Evolutionary conservation across 352 stramenopile genomes (phyloP).

Genomic region (Phytophthora fragariaefolia): DNA sequence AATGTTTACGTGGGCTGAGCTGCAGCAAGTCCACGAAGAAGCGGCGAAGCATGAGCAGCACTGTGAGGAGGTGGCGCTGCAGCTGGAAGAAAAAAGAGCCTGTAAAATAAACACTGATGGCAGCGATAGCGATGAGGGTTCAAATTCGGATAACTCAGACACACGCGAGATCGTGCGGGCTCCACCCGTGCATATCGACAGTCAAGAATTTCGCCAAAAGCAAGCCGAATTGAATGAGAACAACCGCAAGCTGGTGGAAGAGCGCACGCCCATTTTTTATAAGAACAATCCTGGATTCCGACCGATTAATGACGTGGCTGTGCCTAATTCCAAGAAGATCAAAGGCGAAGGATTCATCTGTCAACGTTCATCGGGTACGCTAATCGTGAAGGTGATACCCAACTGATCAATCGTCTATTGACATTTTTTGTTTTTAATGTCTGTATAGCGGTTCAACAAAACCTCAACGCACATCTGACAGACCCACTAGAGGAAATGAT

Average conservation of each 20-base stretch:
- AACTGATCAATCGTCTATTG: not conserved
- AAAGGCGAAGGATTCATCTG: slow-evolving; percentile 71
- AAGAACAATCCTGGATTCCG: slow-evolving; percentile 75
- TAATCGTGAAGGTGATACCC: not conserved
- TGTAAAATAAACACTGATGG: slow-evolving; percentile 27
- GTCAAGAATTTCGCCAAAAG: slow-evolving; percentile 44
- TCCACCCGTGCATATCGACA: slow-evolving; percentile 42
- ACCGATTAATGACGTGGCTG: slow-evolving; percentile 43
- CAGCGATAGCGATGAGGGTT: slow-evolving; percentile 57
- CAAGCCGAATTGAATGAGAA: slow-evolving; percentile 54
- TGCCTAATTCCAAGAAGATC: slow-evolving; percentile 39
- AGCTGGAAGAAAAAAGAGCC: slow-evolving; percentile 17
- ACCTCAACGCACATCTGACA: slow-evolving; percentile 81
- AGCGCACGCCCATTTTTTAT: slow-evolving; percentile 74
- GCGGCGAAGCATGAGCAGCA: slow-evolving; percentile 36
- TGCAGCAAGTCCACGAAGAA: slow-evolving; percentile 42
- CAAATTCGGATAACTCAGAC: slow-evolving; percentile 44
- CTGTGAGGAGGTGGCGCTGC: slow-evolving; percentile 30
- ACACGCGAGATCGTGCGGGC: slow-evolving; percentile 52
- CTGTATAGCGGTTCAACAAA: slow-evolving; percentile 61
- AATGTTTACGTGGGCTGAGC: slow-evolving; percentile 49
- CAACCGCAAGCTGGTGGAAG: slow-evolving; percentile 62
- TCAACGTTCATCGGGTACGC: slow-evolving; percentile 72
- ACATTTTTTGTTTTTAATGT: not conserved
- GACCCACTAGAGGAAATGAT: slow-evolving; percentile 81